Percentiles rank a stretch among this genome's conserved stretches.
phyloP scores from a whole-genome alignment of 225 moss, liverwort and hornwort genomes.

The Pseudoscleropodium purum region DNA sequence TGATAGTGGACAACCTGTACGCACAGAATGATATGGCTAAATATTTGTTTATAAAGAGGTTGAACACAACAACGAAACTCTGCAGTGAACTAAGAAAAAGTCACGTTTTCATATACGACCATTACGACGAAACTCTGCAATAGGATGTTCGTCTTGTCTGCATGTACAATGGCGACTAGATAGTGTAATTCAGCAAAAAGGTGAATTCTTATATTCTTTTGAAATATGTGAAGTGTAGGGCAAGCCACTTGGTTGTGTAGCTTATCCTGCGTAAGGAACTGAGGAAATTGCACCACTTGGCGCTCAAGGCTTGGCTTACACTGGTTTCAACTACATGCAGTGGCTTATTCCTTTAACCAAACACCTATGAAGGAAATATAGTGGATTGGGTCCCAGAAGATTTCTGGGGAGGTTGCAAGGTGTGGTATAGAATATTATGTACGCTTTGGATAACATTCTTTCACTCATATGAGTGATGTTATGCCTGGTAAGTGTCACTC shows the following conservation, averaged over 20 bases:
- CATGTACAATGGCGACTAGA: background rate
- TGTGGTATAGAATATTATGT: background rate
- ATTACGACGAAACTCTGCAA: background rate
- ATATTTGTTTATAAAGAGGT: background rate
- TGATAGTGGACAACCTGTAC: constrained; percentile 37
- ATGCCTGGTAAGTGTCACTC: background rate
- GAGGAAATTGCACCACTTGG: background rate
- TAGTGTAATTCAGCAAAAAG: background rate
- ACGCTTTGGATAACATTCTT: background rate
- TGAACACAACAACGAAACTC: background rate
- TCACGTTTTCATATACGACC: background rate
- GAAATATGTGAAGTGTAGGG: background rate
- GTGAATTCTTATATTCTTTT: background rate
- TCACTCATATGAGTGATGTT: background rate
- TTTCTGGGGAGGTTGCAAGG: background rate
- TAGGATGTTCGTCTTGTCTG: background rate
- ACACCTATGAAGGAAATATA: background rate
- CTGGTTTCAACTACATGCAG: background rate
- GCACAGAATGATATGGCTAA: background rate
- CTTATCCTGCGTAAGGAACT: background rate
- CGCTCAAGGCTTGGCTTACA: background rate
- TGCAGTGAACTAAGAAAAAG: background rate
- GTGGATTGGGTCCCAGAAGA: background rate
- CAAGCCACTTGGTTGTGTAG: background rate
- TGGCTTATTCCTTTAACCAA: background rate